Conservation (phyloP, 2,329 filamentous ascomycete genomes). For the Annulohypoxylon truncatum region DNA sequence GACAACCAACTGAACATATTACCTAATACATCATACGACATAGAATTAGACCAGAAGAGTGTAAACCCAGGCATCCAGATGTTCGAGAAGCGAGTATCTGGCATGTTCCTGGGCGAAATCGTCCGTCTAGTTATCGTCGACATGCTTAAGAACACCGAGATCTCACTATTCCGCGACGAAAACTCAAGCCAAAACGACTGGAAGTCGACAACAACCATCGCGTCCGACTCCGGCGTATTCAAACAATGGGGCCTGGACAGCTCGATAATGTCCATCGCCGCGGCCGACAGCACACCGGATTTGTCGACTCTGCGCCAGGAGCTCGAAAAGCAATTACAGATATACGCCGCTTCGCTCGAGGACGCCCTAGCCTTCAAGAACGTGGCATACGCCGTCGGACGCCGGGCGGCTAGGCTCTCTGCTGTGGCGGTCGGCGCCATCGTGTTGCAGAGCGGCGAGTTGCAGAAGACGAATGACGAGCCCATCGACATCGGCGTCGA, state of each 20-base stretch:
- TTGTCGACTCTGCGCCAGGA: slow-evolving; percentile 80
- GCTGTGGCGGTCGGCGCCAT: slow-evolving; percentile 90
- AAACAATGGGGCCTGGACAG: slow-evolving; percentile 92
- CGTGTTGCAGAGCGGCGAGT: slow-evolving; percentile 81
- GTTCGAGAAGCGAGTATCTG: slow-evolving; percentile 98
- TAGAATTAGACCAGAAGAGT: slow-evolving; percentile 79
- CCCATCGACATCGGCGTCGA: slow-evolving; percentile 93
- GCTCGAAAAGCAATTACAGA: slow-evolving; percentile 79
- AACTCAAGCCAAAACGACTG: slow-evolving; percentile 78
- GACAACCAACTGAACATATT: slow-evolving; percentile 92
- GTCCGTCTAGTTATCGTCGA: slow-evolving; percentile 80
- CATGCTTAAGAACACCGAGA: slow-evolving; percentile 74
- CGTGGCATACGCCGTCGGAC: slow-evolving; percentile 84
- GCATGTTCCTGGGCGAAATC: slow-evolving; percentile 98
- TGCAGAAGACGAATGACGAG: slow-evolving; percentile 72
- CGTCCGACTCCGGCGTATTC: slow-evolving; percentile 74
- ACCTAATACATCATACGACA: slow-evolving; percentile 86
- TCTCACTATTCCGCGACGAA: slow-evolving; percentile 80
- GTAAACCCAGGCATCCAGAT: slow-evolving; percentile 96
- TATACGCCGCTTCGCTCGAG: slow-evolving; percentile 80
- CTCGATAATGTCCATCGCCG: slow-evolving; percentile 86
- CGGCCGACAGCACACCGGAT: slow-evolving; percentile 79
- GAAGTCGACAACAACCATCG: slow-evolving; percentile 76
- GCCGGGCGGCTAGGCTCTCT: slow-evolving; percentile 86
- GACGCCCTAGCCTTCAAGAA: slow-evolving; percentile 90